A percentile compares a stretch with the other conserved stretches of the same genome.
Conservation (phyloP, 2,329 filamentous ascomycete genomes). For the Paecilomyces sp. region DNA sequence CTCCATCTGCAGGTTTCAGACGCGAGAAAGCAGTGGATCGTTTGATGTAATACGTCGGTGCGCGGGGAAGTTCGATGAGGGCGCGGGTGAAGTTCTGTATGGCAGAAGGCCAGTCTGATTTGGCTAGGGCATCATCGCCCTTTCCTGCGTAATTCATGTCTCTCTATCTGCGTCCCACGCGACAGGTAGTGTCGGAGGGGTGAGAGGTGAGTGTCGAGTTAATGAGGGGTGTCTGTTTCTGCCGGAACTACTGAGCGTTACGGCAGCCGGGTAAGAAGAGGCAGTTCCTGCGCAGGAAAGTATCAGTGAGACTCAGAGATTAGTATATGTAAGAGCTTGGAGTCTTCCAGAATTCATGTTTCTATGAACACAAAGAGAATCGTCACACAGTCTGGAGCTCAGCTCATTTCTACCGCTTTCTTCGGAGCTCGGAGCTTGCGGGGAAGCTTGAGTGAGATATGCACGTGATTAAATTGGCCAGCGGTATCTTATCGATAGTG, state of each 20-base stretch:
- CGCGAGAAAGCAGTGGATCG: constrained; percentile 74
- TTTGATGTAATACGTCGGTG: constrained; percentile 72
- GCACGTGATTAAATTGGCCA: not conserved
- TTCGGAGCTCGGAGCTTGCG: not conserved
- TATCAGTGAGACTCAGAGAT: not conserved
- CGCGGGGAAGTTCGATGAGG: constrained; percentile 53
- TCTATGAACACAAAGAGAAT: not conserved
- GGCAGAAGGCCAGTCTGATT: constrained; percentile 59
- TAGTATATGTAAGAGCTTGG: not conserved
- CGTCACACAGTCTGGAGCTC: not conserved
- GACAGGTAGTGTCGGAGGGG: not conserved
- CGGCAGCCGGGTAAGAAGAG: not conserved
- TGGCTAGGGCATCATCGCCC: constrained; percentile 56
- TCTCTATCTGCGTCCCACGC: not conserved
- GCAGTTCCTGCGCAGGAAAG: not conserved
- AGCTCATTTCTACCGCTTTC: not conserved
- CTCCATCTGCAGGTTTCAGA: constrained; percentile 43
- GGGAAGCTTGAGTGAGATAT: not conserved
- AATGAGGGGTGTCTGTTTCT: not conserved
- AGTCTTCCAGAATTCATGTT: not conserved
- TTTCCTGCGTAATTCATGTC: constrained; percentile 47
- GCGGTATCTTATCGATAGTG: not conserved
- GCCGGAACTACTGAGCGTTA: not conserved
- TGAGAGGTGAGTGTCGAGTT: not conserved
- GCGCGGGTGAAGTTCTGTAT: constrained; percentile 63